Base-by-base conservation (phyloP, 352 stramenopile species). In the Pythium utonaiense region DNA sequence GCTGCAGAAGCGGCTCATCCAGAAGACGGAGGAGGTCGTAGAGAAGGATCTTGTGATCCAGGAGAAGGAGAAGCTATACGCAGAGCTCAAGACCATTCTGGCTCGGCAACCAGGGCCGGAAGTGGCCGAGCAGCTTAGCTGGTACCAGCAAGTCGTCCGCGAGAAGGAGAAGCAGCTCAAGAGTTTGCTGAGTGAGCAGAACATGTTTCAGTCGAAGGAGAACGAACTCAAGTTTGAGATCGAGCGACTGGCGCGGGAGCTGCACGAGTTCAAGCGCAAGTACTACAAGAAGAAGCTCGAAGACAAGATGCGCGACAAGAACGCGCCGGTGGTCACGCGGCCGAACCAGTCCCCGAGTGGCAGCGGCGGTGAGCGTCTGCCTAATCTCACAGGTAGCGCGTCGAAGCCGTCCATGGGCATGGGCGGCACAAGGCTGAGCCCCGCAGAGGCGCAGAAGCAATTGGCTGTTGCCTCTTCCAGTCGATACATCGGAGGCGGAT, bases 101-200 rank as follows among this genome's bases (percentile, higher is more conserved):
- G 89, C 90, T 34, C 65, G 95, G 33, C 92, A 98, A 64, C 96
- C 96, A 10, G 94, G 94, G 3, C 93, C 92, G 22, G 94, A 99
- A 75, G 88, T 98, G 19, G 91, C 92, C 14, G 93, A 98, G 77
- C 93, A 98, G 69, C 80, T 98, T 9, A 95, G 80, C 56, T 94
- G 88, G 68, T 98, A 98, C 65, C 92, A 98, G 75, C 86, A 97
- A 47, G 88, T 95, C 48, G 88, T 99, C 24, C 96, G 96, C 60
- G 93, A 98, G 55, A 99, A 99, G 70, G 93, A 95, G 9, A 95
- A 96, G 56, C 95, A 98, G 67, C 93, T 99, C 77, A 98, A 98
- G 73, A 95, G 92, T 19, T 92, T 99, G 73, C 86, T 97, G 28
- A 93, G 83, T 53, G 96, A 99, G 64, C 92, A 99, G 57, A 99